Conservation (phyloP, 2,329 filamentous ascomycete species). For the Aspergillus luchuensis region DNA sequence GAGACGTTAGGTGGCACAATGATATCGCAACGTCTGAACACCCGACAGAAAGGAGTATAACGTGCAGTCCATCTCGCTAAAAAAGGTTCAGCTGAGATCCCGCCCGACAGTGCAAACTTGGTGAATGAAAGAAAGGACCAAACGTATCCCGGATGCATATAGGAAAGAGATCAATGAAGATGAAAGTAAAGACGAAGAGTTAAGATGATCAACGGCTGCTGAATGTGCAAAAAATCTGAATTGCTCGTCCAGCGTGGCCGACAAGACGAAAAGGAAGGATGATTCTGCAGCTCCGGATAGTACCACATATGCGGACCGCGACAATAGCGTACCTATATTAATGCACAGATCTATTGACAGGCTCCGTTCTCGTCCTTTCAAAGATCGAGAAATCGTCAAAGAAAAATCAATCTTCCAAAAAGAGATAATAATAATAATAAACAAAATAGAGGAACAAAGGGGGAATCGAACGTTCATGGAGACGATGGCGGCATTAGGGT, state of each 20-base stretch:
- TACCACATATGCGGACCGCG: conserved; percentile 16
- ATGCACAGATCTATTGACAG: conserved; percentile 35
- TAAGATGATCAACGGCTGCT: background rate
- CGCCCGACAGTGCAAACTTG: too few species aligned
- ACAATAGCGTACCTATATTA: conserved; percentile 26
- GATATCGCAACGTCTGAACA: background rate
- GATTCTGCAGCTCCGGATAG: conserved; percentile 2
- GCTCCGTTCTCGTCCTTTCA: conserved; percentile 29
- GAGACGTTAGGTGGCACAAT: background rate
- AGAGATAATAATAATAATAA: conserved; percentile 5
- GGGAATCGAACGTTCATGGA: conserved; percentile 45
- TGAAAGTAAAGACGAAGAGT: background rate
- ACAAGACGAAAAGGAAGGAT: conserved; percentile 10
- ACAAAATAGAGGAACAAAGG: conserved; percentile 38
- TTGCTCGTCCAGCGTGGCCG: background rate
- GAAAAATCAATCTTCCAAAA: conserved; percentile 33
- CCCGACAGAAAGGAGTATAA: background rate
- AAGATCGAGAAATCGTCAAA: conserved; percentile 27
- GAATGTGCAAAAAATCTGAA: background rate
- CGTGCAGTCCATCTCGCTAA: too few species aligned
- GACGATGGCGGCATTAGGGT: conserved; percentile 41
- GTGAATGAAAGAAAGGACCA: background rate
- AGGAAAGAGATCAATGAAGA: background rate
- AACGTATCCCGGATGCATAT: background rate
- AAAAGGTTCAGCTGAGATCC: too few species aligned